Evolutionary conservation across 2,329 filamentous ascomycete species (phyloP), one percentile per base, ranked within the genome.

Genomic region (Colletotrichum gloeosporioides): DNA sequence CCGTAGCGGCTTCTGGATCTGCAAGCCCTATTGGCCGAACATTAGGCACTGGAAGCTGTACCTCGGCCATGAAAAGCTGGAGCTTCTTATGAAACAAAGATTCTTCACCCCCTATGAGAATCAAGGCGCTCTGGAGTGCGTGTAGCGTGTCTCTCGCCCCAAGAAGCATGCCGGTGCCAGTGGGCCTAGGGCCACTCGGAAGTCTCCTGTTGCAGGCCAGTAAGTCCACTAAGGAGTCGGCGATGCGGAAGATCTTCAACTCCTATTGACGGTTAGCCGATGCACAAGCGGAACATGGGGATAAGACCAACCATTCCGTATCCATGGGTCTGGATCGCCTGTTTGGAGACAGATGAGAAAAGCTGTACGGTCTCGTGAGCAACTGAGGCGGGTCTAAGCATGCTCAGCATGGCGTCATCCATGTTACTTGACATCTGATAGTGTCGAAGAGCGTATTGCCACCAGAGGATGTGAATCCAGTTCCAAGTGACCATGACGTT

Each of bases 401-500:
- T 69, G 5, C 80, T 81, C 16, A 82, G 80, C 1, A 79, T 81
- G 25, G 81, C 76, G 16, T 79, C 73, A 2, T 80, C 78, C 13
- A 79, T 77, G 32, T 79, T 74, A 31, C 79, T 78, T 1, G 81
- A 81, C 79, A 82, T 79, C 16, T 75, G 72, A 70, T 80, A 82
- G 70, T 81, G 81, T 1, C 80, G 72, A 4, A 79, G 75, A 0
- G 80, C 82, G 18, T 82, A 82, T 67, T 82, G 80, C 81, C 81
- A 82, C 1, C 80, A 39, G 3, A 82, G 78, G 0, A 82, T 76
- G 6, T 79, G 77, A 27, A 82, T 79, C 81, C 81, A 82, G 63
- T 82, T 80, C 4, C 80, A 78, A 4, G 81, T 81, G 4, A 82
- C 80, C 53, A 80, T 81, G 7, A 82, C 29, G 18, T 82, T 80